Conservation (phyloP, 2,329 filamentous ascomycete genomes). For the Penicillium sp. region DNA sequence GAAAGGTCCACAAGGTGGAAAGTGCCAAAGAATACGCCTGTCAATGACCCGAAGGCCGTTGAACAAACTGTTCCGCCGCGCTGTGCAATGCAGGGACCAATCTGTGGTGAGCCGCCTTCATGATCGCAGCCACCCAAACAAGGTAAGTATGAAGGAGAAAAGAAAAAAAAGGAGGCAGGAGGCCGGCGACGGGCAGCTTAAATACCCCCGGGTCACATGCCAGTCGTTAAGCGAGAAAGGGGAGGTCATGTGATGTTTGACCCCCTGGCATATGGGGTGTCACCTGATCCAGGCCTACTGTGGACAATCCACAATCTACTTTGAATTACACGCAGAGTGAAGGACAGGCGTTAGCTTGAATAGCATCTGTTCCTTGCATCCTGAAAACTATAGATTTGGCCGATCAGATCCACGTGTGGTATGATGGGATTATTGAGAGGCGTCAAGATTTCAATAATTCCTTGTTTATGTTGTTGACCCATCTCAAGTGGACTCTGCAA, state of each 20-base stretch:
- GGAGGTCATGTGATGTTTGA: neutral
- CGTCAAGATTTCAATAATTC: slow-evolving; percentile 22
- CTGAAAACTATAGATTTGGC: slow-evolving; percentile 5
- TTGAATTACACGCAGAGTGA: neutral
- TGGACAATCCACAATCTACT: neutral
- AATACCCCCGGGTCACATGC: slow-evolving; percentile 29
- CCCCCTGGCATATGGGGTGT: neutral
- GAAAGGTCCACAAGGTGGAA: slow-evolving; percentile 29
- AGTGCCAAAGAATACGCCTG: slow-evolving; percentile 46
- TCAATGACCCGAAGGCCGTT: slow-evolving; percentile 51
- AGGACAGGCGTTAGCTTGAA: neutral
- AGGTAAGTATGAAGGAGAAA: slow-evolving; percentile 58
- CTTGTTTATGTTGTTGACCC: slow-evolving; percentile 15
- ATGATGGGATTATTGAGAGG: slow-evolving; percentile 4
- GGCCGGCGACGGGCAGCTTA: slow-evolving; percentile 24
- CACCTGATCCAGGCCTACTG: too few relatives aligned
- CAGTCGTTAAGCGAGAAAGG: slow-evolving; percentile 25
- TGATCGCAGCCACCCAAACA: slow-evolving; percentile 55
- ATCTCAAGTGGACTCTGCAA: slow-evolving; percentile 7
- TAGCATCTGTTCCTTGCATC: slow-evolving; percentile 17
- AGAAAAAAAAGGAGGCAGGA: slow-evolving; percentile 38
- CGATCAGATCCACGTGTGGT: slow-evolving; percentile 1
- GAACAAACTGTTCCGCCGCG: slow-evolving; percentile 56
- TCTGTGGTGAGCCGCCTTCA: slow-evolving; percentile 49
- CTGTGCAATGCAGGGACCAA: slow-evolving; percentile 63